These are phyloP conservation scores for Parastagonospora nodorum DNA, from an alignment of 2,329 filamentous ascomycete genomes.

Conservation along the genomic window DNA sequence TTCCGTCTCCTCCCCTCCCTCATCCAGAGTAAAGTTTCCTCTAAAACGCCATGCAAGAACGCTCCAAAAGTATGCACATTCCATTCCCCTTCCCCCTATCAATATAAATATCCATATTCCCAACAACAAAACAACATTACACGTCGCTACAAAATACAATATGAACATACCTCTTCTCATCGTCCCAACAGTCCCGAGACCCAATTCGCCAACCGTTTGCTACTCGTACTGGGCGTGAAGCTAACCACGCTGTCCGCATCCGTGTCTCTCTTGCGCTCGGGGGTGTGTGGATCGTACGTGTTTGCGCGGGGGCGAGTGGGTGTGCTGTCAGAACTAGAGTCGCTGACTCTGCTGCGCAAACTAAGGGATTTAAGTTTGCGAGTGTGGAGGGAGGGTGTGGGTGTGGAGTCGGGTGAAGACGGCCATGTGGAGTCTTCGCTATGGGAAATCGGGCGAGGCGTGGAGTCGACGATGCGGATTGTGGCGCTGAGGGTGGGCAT, in stretches of 20 bases:
- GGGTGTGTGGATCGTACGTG: conserved; percentile 10
- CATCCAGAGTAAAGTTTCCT: background rate
- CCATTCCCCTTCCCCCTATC: no score
- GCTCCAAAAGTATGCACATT: conserved; percentile 4
- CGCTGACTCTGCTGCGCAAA: conserved; percentile 11
- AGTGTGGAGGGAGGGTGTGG: background rate
- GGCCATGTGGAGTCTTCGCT: background rate
- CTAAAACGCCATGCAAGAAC: conserved; percentile 16
- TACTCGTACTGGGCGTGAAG: conserved; percentile 29
- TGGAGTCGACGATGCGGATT: conserved; percentile 4
- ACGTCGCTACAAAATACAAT: background rate
- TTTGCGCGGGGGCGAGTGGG: conserved; percentile 24
- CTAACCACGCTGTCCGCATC: conserved; percentile 17
- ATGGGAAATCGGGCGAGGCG: background rate
- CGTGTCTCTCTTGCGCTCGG: conserved; percentile 3
- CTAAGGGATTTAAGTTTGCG: conserved; percentile 15
- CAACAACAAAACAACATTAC: background rate
- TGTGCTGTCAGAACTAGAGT: conserved; percentile 15
- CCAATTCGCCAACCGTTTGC: conserved; percentile 39
- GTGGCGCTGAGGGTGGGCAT: conserved; percentile 4
- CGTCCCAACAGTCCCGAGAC: conserved; percentile 39
- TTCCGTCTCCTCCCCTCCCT: background rate
- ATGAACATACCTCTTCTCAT: conserved; percentile 3
- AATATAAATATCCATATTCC: background rate
- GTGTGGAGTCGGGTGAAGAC: background rate